phyloP scores from a whole-genome alignment of 2,329 filamentous ascomycete species.

The Aspergillus texensis region DNA sequence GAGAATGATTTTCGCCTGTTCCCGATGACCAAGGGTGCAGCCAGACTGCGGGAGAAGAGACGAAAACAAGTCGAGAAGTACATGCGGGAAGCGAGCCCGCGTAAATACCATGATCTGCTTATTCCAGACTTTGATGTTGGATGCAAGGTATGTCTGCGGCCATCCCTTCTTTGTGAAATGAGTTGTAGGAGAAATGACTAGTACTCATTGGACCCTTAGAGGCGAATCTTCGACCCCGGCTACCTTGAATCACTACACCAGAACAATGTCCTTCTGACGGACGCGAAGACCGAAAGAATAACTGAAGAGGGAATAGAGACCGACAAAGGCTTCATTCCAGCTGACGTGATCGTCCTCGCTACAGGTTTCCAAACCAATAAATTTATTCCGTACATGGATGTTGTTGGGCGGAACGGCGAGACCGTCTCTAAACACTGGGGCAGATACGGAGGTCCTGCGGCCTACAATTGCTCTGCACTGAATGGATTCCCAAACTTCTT shows the following conservation, averaged over 20 bases:
- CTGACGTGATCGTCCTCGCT: constrained; percentile 31
- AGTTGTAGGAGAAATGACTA: no score
- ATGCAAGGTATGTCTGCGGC: not conserved
- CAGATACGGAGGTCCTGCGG: constrained; percentile 57
- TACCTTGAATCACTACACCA: not conserved
- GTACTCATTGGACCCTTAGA: not conserved
- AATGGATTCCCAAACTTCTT: constrained; percentile 52
- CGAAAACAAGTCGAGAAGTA: no score
- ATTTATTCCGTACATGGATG: constrained; percentile 27
- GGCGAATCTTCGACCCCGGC: not conserved
- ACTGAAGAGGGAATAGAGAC: constrained; percentile 42
- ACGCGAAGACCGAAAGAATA: constrained; percentile 52
- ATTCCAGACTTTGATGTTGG: not conserved
- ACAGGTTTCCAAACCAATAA: constrained; percentile 31
- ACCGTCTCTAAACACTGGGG: constrained; percentile 28
- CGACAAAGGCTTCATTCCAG: constrained; percentile 23
- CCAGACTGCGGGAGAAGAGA: no score
- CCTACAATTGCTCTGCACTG: constrained; percentile 61
- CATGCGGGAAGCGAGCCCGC: no score
- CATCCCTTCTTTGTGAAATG: no score
- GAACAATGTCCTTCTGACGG: constrained; percentile 50
- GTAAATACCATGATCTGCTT: no score
- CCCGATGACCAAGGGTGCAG: no score
- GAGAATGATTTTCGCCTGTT: no score
- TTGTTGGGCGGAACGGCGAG: constrained; percentile 27